Conservation (phyloP, 192 early-diverging fungal genomes). For the Mortierella antarctica region DNA sequence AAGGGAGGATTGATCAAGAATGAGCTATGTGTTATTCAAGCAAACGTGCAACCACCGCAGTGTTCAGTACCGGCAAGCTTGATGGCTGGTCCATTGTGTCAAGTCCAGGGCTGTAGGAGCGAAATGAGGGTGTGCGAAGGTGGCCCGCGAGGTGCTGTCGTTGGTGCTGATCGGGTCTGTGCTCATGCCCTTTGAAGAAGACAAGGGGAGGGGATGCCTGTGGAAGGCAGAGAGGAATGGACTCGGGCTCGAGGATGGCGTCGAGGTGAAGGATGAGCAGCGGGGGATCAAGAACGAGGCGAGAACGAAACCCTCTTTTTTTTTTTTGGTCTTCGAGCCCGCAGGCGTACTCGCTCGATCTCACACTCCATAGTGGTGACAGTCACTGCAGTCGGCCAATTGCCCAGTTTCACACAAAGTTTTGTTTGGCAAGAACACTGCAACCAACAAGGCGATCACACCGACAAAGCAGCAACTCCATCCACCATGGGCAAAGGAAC, state of each 20-base stretch:
- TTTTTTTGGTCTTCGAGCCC: background rate
- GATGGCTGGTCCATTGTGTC: constrained; percentile 24
- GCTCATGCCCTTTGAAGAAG: too few species aligned
- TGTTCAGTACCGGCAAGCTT: constrained; percentile 22
- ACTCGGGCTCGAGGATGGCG: background rate
- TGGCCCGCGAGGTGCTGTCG: background rate
- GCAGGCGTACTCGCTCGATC: background rate
- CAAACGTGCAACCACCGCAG: background rate
- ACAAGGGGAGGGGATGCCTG: background rate
- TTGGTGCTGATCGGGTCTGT: background rate
- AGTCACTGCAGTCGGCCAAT: background rate
- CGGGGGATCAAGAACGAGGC: background rate
- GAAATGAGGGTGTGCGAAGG: background rate
- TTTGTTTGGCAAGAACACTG: background rate
- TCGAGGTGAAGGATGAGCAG: background rate
- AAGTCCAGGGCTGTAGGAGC: too few species aligned
- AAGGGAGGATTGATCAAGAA: background rate
- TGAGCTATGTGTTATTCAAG: background rate
- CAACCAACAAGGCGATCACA: background rate
- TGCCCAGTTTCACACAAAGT: background rate
- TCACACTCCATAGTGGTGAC: background rate
- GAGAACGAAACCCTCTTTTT: background rate
- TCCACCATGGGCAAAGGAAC: constrained; percentile 50
- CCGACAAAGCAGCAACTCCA: background rate
- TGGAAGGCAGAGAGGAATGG: background rate